Evolutionary conservation across 2,329 filamentous ascomycete genomes (phyloP), one percentile per base, ranked within the genome.

Genomic region (Coccinonectria pachysandricola): DNA sequence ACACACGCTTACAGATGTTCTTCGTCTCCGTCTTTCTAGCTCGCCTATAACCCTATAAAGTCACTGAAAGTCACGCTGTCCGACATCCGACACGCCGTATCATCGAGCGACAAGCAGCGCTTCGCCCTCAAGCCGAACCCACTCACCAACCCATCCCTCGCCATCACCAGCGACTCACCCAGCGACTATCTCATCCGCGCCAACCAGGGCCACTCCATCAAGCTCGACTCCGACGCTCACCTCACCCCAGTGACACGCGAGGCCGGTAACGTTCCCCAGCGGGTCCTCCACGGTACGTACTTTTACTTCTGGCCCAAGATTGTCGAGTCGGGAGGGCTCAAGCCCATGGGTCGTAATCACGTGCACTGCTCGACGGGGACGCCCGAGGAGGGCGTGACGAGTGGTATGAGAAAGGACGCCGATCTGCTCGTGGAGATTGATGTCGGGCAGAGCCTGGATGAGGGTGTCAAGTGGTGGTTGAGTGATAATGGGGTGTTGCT

Each of bases 121-220:
- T 98, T 92, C 62, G 72, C 76, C 2, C 65, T 96, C 47, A 77
- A 85, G 27, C 70, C 70, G 23, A 68, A 59, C 36, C 45, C 50
- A 7, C 30, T 31, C 10, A 43, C 44, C 20, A 46, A 49, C 28
- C 40, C 45, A 3, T 36, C 33, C 5, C 26, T 29, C 28, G 46
- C 28, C 4, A 24, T 29, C 8, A 36, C 44, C 11, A 50, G 51
- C 12, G 48, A 49, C 7, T 62, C 79, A 25, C 67, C 83, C 0
- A 53, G 65, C 1, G 66, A 80, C 52, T 95, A 78, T 62, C 66
- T 92, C 16, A 95, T 98, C 57, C 85, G 91, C 46, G 91, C 91
- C 15, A 94, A 92, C 49, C 91, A 96, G 60, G 91, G 91, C 28
- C 91, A 96, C 62, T 85, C 75, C 44, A 82, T 98, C 49, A 74